Evolutionary conservation across 148 eudicot genomes (phyloP).

Genomic region (Tetragonia tetragonoides): DNA sequence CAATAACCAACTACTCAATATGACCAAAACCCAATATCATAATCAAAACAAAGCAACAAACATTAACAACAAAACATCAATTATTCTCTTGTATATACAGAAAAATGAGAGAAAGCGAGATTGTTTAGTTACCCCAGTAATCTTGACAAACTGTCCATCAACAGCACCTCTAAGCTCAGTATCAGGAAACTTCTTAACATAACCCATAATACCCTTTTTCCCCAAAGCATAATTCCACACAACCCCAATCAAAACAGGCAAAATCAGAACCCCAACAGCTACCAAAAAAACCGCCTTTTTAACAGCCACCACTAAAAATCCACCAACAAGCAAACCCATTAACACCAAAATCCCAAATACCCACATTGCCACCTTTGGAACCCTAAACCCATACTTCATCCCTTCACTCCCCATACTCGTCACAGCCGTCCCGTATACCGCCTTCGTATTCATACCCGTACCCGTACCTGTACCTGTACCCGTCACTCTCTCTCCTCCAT

Average conservation of each 20-base stretch:
- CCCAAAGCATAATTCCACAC: slow-evolving; percentile 67
- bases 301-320: slow-evolving; percentile 64
- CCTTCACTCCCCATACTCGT: slow-evolving; percentile 53
- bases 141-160: slow-evolving; percentile 94
- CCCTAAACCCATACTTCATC: slow-evolving; percentile 56
- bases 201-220: slow-evolving; percentile 51
- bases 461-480: not conserved
- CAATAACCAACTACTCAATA: slow-evolving; percentile 6
- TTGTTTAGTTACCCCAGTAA: slow-evolving; percentile 76
- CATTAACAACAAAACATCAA: not conserved
- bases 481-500: not conserved
- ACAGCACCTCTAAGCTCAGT: slow-evolving; percentile 85
- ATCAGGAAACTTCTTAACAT: slow-evolving; percentile 53
- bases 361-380: slow-evolving; percentile 78
- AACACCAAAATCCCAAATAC: slow-evolving; percentile 53
- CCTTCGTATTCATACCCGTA: slow-evolving; percentile 22
- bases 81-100: not conserved
- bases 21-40: slow-evolving; percentile 8
- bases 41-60: slow-evolving; percentile 1
- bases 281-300: slow-evolving; percentile 61
- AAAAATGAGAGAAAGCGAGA: not conserved
- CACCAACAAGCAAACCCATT: slow-evolving; percentile 79
- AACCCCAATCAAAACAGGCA: slow-evolving; percentile 34
- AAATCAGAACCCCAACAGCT: slow-evolving; percentile 60
- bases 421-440: slow-evolving; percentile 71